Evolutionary conservation across 352 stramenopile species (phyloP).

Genomic region (Phytophthora sansomeana): DNA sequence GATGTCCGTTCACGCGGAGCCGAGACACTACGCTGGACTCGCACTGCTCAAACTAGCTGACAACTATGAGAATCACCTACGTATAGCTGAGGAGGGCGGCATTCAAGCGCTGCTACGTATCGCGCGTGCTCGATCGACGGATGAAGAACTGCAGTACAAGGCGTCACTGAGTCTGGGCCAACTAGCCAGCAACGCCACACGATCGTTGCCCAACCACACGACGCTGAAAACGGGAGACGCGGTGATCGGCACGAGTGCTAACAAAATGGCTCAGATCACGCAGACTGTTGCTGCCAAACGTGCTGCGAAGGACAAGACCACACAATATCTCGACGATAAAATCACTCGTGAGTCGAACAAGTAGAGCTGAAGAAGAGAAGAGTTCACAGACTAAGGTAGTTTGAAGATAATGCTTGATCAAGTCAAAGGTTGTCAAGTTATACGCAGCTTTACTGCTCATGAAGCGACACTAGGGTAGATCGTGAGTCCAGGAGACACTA

Average conservation of each 20-base stretch:
- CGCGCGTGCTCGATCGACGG: conserved; percentile 87
- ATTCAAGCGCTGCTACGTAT: conserved; percentile 96
- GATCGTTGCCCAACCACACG: conserved; percentile 74
- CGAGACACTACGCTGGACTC: conserved; percentile 95
- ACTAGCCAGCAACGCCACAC: conserved; percentile 91
- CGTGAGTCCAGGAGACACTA: not conserved
- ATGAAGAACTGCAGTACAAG: conserved; percentile 97
- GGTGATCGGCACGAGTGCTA: conserved; percentile 70
- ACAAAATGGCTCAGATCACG: conserved; percentile 83
- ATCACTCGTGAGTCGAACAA: conserved; percentile 52
- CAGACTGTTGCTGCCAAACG: conserved; percentile 72
- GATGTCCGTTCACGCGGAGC: conserved; percentile 94
- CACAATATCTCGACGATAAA: conserved; percentile 87
- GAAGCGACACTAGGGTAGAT: conserved; percentile 19
- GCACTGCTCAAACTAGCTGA: conserved; percentile 98
- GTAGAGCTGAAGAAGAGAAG: conserved; percentile 17
- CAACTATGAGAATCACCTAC: conserved; percentile 98
- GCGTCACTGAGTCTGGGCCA: conserved; percentile 93
- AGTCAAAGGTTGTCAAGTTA: no score
- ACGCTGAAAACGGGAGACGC: conserved; percentile 48
- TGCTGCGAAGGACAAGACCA: conserved; percentile 71
- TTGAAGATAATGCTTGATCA: no score
- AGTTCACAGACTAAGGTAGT: no score
- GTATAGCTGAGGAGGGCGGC: conserved; percentile 95
- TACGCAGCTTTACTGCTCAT: not conserved